phyloP scores from a whole-genome alignment of 108 stramenopile genomes.

The Licmophora abbreviata region DNA sequence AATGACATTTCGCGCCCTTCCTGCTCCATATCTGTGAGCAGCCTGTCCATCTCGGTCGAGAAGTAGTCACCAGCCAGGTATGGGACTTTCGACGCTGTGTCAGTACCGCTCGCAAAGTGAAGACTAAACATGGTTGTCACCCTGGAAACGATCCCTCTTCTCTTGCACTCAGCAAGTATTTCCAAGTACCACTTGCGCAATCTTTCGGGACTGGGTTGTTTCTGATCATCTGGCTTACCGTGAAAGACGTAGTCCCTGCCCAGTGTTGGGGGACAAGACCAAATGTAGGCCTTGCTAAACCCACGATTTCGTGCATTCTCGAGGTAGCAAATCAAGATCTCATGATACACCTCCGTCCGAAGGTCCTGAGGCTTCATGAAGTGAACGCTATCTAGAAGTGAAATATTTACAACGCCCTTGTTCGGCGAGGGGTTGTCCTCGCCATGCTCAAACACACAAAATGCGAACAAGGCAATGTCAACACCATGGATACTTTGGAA shows the following conservation, averaged over 20 bases:
- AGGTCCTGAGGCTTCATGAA: conserved; percentile 56
- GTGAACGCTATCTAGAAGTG: conserved; percentile 81
- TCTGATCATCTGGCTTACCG: conserved; percentile 46
- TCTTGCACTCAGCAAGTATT: conserved; percentile 54
- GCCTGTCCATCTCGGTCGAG: conserved; percentile 72
- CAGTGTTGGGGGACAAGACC: conserved; percentile 85
- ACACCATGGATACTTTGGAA: conserved; percentile 85
- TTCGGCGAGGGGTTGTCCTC: conserved; percentile 77
- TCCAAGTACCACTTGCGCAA: conserved; percentile 67
- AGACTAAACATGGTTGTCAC: conserved; percentile 48
- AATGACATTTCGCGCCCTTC: conserved; percentile 15
- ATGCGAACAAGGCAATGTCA: conserved; percentile 76
- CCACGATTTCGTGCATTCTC: conserved; percentile 66
- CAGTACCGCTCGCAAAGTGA: conserved; percentile 51
- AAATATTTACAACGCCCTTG: conserved; percentile 69
- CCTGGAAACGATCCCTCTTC: conserved; percentile 35
- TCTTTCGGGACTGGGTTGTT: conserved; percentile 62
- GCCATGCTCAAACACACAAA: conserved; percentile 89
- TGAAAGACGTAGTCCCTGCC: conserved; percentile 86
- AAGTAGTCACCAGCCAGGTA: conserved; percentile 83
- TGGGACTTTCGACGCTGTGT: conserved; percentile 32
- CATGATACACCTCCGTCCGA: conserved; percentile 70
- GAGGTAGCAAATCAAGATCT: conserved; percentile 72
- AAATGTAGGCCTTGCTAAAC: conserved; percentile 82
- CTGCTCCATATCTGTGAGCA: conserved; percentile 43